These are phyloP conservation scores for Wickerhamomyces chaumierensis DNA, from an alignment of 805 yeast genomes.

Conservation along the genomic window DNA sequence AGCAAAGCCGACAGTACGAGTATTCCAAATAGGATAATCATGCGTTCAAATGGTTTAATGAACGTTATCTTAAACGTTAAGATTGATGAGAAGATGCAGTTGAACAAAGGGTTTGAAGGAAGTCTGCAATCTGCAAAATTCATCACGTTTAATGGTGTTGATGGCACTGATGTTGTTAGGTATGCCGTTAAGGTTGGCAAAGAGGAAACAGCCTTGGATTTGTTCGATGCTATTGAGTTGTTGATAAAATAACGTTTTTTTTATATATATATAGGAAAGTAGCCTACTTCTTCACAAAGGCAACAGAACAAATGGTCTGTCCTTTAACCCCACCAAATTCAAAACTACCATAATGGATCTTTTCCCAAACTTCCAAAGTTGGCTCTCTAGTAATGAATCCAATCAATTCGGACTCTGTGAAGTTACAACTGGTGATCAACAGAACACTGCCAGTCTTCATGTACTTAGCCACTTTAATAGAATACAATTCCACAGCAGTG, in stretches of 20 bases:
- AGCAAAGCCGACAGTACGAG: conserved; percentile 6
- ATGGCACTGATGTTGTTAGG: neutral
- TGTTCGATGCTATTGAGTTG: neutral
- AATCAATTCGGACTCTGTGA: conserved; percentile 69
- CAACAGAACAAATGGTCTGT: conserved; percentile 77
- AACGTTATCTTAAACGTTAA: conserved; percentile 75
- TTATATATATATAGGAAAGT: conserved; percentile 3
- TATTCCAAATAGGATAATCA: conserved; percentile 63
- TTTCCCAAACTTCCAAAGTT: conserved; percentile 46
- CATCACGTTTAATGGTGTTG: conserved; percentile 22
- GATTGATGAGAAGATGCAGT: conserved; percentile 46
- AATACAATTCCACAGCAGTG: conserved; percentile 50
- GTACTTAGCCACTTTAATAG: conserved; percentile 43
- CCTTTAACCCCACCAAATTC: conserved; percentile 88
- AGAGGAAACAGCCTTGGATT: neutral
- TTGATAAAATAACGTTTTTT: no score
- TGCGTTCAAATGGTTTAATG: conserved; percentile 83
- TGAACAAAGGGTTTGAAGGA: conserved; percentile 74
- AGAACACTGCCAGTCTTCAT: conserved; percentile 47
- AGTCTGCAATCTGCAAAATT: conserved; percentile 79
- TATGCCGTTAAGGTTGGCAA: neutral
- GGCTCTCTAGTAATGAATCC: conserved; percentile 33
- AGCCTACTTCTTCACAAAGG: conserved; percentile 38
- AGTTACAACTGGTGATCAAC: conserved; percentile 86
- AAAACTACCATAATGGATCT: conserved; percentile 68